Percentiles rank a stretch among this genome's conserved stretches.
phyloP scores from a whole-genome alignment of 2,329 filamentous ascomycete species.

The Botrytis sinoallii region DNA sequence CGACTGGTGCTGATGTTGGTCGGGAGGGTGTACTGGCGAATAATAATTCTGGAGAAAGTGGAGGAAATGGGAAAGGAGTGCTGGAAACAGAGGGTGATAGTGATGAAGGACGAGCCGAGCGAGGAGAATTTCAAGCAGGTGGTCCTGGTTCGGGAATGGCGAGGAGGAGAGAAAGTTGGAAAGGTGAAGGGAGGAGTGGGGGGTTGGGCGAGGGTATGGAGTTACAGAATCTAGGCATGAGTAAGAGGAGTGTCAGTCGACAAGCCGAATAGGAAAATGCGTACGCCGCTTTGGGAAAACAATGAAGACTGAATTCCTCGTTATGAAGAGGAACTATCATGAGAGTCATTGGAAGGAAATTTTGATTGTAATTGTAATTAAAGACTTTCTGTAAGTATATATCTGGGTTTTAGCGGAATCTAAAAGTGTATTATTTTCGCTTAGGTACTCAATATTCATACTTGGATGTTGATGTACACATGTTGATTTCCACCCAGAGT shows the following conservation, averaged over 20 bases:
- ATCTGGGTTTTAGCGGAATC: background rate
- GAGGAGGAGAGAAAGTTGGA: conserved; percentile 15
- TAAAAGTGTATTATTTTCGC: background rate
- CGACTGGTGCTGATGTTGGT: conserved; percentile 19
- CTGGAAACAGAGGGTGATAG: conserved; percentile 22
- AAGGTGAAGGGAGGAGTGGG: conserved; percentile 27
- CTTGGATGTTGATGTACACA: no score
- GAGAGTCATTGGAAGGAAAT: background rate
- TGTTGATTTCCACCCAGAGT: no score
- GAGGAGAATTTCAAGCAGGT: conserved; percentile 26
- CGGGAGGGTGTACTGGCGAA: conserved; percentile 23
- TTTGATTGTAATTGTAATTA: background rate
- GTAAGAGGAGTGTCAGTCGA: conserved; percentile 32
- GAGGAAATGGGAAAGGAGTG: conserved; percentile 22
- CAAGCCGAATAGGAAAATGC: conserved; percentile 21
- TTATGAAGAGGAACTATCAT: background rate
- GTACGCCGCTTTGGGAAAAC: background rate
- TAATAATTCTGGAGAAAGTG: conserved; percentile 28
- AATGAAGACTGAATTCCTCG: background rate
- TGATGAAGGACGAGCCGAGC: conserved; percentile 28
- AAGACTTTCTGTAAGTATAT: background rate
- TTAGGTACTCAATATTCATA: no score
- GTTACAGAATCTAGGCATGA: conserved; percentile 26
- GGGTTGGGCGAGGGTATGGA: conserved; percentile 21
- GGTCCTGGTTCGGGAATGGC: background rate